Evolutionary conservation across 768 basidiomycete genomes (phyloP).

Genomic region (Agaricus sinodeliciosus): DNA sequence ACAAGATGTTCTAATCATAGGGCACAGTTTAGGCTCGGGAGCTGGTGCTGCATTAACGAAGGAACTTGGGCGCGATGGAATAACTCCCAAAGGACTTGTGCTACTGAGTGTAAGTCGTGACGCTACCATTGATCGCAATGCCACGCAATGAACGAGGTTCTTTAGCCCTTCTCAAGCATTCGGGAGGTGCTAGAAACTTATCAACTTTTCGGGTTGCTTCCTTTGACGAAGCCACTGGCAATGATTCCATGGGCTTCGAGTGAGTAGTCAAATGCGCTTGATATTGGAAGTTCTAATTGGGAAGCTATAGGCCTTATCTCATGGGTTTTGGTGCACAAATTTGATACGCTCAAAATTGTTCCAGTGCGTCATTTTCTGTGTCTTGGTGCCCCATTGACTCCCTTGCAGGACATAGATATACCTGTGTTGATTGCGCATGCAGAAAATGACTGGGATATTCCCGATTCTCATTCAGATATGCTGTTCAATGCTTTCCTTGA

Average conservation of each 20-base stretch:
- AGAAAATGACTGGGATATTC: constrained; percentile 74
- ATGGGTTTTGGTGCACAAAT: constrained; percentile 40
- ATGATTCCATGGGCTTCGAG: constrained; percentile 58
- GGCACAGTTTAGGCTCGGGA: constrained; percentile 88
- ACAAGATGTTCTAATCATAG: constrained; percentile 64
- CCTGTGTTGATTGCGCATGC: constrained; percentile 75
- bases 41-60: constrained; percentile 52
- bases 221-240: constrained; percentile 66
- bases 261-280: constrained; percentile 30
- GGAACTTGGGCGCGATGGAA: constrained; percentile 36
- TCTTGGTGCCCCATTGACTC: constrained; percentile 17
- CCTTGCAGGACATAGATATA: constrained; percentile 50
- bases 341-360: constrained; percentile 57
- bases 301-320: constrained; percentile 39
- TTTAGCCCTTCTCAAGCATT: constrained; percentile 56
- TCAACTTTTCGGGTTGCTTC: constrained; percentile 56
- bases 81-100: constrained; percentile 39
- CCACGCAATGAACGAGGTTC: not conserved
- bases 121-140: constrained; percentile 29
- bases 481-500: constrained; percentile 72
- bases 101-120: constrained; percentile 38
- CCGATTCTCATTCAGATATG: constrained; percentile 61
- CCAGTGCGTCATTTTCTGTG: constrained; percentile 30
- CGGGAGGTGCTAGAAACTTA: constrained; percentile 63
- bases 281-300: constrained; percentile 12